These are phyloP conservation scores for Panicum hallii DNA, from an alignment of 202 grass and related monocot species.

Conservation along the genomic window DNA sequence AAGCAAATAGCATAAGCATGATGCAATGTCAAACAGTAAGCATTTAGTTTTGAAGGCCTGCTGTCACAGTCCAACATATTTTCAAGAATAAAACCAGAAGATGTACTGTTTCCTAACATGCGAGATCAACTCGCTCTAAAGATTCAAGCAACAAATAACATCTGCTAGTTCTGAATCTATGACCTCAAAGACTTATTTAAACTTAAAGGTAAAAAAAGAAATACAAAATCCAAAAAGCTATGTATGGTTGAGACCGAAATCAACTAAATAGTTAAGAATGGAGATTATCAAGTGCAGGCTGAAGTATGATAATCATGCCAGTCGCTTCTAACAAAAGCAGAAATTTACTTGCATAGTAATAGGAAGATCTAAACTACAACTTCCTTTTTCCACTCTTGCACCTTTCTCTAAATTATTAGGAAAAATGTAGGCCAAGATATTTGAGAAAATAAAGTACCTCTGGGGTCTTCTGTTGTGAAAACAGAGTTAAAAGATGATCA, in stretches of 20 bases:
- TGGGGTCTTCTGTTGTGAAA: not conserved
- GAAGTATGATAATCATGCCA: constrained; percentile 1
- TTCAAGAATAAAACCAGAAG: constrained; percentile 23
- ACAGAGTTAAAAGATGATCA: not conserved
- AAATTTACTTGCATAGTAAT: constrained; percentile 31
- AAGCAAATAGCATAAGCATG: constrained; percentile 26
- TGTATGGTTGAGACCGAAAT: not conserved
- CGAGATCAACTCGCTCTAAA: constrained; percentile 1
- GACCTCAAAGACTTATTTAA: constrained; percentile 4
- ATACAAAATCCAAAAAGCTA: not conserved
- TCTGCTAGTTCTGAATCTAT: constrained; percentile 12
- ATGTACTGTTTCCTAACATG: constrained; percentile 30
- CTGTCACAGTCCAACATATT: constrained; percentile 15
- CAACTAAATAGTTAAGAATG: constrained; percentile 12
- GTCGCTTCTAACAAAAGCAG: not conserved
- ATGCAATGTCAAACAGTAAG: not conserved
- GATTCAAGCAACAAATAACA: constrained; percentile 47
- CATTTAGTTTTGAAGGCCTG: constrained; percentile 9
- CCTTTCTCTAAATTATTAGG: constrained; percentile 31
- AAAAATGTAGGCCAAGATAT: constrained; percentile 21
- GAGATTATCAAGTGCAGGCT: not conserved
- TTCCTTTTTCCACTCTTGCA: constrained; percentile 23
- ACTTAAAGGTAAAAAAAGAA: not conserved
- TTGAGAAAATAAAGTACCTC: constrained; percentile 5
- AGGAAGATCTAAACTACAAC: not conserved